Conservation (phyloP, 805 yeast genomes). For the Lipomyces oligophaga region DNA sequence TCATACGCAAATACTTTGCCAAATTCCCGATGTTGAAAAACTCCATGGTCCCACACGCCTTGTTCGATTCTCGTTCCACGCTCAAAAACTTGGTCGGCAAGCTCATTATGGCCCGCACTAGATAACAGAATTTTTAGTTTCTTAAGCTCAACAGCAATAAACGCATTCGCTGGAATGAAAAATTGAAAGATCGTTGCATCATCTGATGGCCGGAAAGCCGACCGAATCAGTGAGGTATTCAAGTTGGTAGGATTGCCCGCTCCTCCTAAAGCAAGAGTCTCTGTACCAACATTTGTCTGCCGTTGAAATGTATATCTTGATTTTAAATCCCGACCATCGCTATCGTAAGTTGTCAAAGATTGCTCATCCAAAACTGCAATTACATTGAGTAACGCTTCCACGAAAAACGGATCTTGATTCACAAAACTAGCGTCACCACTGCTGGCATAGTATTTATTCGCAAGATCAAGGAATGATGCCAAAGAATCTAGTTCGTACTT, state of each 20-base stretch:
- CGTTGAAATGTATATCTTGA: conserved; percentile 68
- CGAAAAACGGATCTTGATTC: conserved; percentile 32
- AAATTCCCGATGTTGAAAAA: conserved; percentile 60
- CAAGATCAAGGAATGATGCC: conserved; percentile 72
- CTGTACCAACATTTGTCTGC: conserved; percentile 67
- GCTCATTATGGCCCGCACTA: conserved; percentile 27
- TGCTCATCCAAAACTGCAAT: conserved; percentile 56
- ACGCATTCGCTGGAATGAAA: conserved; percentile 83
- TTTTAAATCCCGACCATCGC: conserved; percentile 33
- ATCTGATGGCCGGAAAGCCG: conserved; percentile 85
- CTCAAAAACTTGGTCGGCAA: conserved; percentile 34
- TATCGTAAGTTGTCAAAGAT: conserved; percentile 49
- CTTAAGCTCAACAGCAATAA: conserved; percentile 55
- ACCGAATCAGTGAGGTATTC: conserved; percentile 67
- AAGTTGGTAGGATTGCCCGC: conserved; percentile 77
- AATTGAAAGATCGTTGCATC: conserved; percentile 79
- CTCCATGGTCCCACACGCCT: conserved; percentile 63
- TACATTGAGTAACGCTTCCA: conserved; percentile 36
- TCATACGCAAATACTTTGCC: conserved; percentile 86
- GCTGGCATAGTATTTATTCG: conserved; percentile 62
- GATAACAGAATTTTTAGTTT: conserved; percentile 25
- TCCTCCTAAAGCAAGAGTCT: conserved; percentile 74
- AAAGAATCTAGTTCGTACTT: conserved; percentile 84
- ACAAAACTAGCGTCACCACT: conserved; percentile 52
- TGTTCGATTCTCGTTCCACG: conserved; percentile 45